Evolutionary conservation across 768 basidiomycete species (phyloP), one percentile per base, ranked within the genome.

Genomic region (Mycena amicta): DNA sequence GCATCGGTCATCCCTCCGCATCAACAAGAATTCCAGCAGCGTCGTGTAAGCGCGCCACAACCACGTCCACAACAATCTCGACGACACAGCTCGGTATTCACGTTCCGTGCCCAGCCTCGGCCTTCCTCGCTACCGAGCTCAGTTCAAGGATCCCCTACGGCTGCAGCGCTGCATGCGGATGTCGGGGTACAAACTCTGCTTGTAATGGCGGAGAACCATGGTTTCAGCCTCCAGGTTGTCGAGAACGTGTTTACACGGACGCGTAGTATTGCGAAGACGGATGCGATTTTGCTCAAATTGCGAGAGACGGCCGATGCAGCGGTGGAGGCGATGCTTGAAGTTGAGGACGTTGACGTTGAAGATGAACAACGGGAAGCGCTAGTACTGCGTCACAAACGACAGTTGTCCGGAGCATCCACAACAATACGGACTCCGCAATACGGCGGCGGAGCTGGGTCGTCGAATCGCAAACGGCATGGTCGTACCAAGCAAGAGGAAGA

Each of bases 181-280:
- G 60, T 64, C 8, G 45, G 61, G 12, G 50, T 62, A 8, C 55
- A 57, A n/a, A 66, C 69, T 16, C 55, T 84, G 2, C 63, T 69
- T 11, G 67, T 66, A 55, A 80, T 86, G 71, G 74, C 80, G 0
- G 63, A 70, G 20, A 79, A 80, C 29, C 80, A 83, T 40, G 77
- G 78, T 16, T 80, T 80, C 57, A 68, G 66, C 13, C 65, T 75
- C 43, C 70, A 72, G 2, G 74, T 80, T 4, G 80, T 81, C 20
- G 69, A 73, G 50, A 67, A 67, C 15, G 71, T 82, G 27, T 81
- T 75, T 59, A 31, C 65, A 8, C 30, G 62, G 0, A 67, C 74
- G 22, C 61, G 69, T 47, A 76, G 70, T 56, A 63, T 85, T 18
- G 56, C 67, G 15, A 67, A 70, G 53, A 71, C 79, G 25, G 80